Base-by-base conservation (phyloP, 257 asterid genomes). In the Fraxinus pennsylvanica region DNA sequence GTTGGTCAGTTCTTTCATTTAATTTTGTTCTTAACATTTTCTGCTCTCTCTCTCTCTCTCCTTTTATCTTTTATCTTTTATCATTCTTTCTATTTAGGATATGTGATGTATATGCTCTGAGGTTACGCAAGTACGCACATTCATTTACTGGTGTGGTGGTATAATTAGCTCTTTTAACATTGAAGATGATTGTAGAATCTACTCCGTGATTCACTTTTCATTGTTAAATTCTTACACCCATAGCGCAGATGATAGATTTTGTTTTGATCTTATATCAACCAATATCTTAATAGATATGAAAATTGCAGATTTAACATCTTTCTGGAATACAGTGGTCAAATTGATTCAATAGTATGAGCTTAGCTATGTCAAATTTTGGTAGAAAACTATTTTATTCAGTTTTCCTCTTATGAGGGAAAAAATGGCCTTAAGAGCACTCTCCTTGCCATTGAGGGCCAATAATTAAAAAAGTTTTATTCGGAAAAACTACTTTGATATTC, bases 1-100 rank as follows among this genome's bases (percentile, higher is more conserved):
- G 91, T 95, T 82, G 99, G 99, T 95, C 74, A 76, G 96, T 91
- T 72, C 75, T 73, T 72, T 72, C 74, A 30, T 68, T 68, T 17
- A 41, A 17, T 21, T 52, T 36, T 29, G 45, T 74, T 39, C 72
- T 30, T 57, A 5, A 25, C 32, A 27, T 70, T 76, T 82, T 41
- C 39, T 63, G 68, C 54, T 21, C 21, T 41, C 65, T 32, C 17
- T 75, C 19, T 61, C 36, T 33, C 6, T 33, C 36, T 33, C 30
- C 27, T 25, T 25, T 25, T 25, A 25, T 25, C 9, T 38, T 38
- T 38, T 6, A 1, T 38, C 9, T 36, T 36, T 6, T 38, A 38
- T 38, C 43, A 38, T 38, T 41, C 69, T 38, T 21, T 75, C 19
- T 61, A 29, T 57, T 19, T 32, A 32, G 75, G 54, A 69, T 43